Conservation (phyloP, 306 rosid genomes). For the Gastrolobium bilobum region DNA sequence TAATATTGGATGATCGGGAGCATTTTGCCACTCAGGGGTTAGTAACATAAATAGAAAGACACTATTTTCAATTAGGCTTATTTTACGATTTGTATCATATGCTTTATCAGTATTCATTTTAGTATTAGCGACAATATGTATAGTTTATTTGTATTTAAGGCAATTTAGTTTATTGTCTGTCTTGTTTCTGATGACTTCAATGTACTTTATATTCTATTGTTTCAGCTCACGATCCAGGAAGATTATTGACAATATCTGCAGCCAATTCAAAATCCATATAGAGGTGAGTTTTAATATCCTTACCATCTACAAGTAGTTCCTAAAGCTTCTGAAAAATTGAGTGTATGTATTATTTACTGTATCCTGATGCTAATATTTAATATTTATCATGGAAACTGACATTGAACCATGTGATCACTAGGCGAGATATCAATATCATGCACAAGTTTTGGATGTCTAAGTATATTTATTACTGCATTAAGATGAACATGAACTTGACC, state of each 20-base stretch:
- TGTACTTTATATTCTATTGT: slow-evolving; percentile 35
- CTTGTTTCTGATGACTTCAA: slow-evolving; percentile 39
- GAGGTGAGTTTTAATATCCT: slow-evolving; percentile 64
- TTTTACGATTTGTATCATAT: slow-evolving; percentile 19
- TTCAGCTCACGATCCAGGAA: slow-evolving; percentile 83
- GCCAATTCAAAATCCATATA: slow-evolving; percentile 75
- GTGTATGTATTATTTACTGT: slow-evolving; percentile 18
- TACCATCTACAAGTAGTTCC: slow-evolving; percentile 19
- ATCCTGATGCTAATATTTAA: neutral
- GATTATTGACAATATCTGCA: slow-evolving; percentile 72
- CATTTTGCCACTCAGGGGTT: slow-evolving; percentile 92
- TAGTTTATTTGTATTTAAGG: slow-evolving; percentile 33
- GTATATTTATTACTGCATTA: neutral
- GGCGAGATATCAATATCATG: slow-evolving; percentile 17
- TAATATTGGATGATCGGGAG: slow-evolving; percentile 92
- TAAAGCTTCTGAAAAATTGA: neutral
- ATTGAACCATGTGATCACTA: slow-evolving; percentile 10
- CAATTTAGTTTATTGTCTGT: neutral
- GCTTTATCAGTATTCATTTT: neutral
- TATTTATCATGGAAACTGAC: slow-evolving; percentile 13
- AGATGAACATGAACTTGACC: neutral
- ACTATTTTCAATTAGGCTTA: slow-evolving; percentile 8
- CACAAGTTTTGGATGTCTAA: slow-evolving; percentile 6
- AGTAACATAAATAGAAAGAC: slow-evolving; percentile 51
- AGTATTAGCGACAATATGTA: slow-evolving; percentile 8